A percentile compares a stretch with the other conserved stretches of the same genome.
Evolutionary conservation across 2,329 filamentous ascomycete species (phyloP).

Genomic region (Didymella sp.): DNA sequence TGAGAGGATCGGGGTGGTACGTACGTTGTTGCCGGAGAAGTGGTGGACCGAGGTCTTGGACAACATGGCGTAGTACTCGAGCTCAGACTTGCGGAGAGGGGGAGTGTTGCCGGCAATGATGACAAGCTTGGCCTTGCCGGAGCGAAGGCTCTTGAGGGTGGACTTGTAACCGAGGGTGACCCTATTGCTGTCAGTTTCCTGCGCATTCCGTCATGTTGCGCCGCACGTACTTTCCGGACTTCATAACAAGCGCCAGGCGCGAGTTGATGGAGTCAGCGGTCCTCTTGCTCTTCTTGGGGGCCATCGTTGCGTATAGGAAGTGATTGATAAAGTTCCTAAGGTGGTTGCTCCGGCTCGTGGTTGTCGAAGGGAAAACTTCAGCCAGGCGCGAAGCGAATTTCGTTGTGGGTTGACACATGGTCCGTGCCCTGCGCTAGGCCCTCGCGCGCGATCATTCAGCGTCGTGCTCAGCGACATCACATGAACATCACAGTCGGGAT

Average conservation of each 20-base stretch:
- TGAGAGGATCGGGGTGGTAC: slow-evolving; percentile 56
- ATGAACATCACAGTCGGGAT: background rate
- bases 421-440: slow-evolving; percentile 1
- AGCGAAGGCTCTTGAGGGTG: slow-evolving; percentile 84
- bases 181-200: slow-evolving; percentile 48
- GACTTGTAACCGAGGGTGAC: slow-evolving; percentile 92
- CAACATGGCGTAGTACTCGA: slow-evolving; percentile 74
- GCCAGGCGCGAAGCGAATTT: slow-evolving; percentile 19
- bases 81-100: slow-evolving; percentile 95
- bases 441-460: background rate
- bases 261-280: slow-evolving; percentile 78
- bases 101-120: slow-evolving; percentile 96
- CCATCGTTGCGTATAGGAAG: slow-evolving; percentile 62
- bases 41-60: slow-evolving; percentile 96
- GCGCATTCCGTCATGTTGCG: slow-evolving; percentile 19
- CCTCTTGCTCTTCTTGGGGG: slow-evolving; percentile 82
- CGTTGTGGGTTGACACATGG: slow-evolving; percentile 6
- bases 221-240: slow-evolving; percentile 63
- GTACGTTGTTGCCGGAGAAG: slow-evolving; percentile 98
- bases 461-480: background rate
- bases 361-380: slow-evolving; percentile 19
- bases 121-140: slow-evolving; percentile 98
- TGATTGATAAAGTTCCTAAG: slow-evolving; percentile 34
- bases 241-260: slow-evolving; percentile 73
- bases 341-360: slow-evolving; percentile 21